A percentile compares a stretch with the other conserved stretches of the same genome.
Evolutionary conservation across 2,329 filamentous ascomycete genomes (phyloP).

Genomic region (Alternaria alternata): DNA sequence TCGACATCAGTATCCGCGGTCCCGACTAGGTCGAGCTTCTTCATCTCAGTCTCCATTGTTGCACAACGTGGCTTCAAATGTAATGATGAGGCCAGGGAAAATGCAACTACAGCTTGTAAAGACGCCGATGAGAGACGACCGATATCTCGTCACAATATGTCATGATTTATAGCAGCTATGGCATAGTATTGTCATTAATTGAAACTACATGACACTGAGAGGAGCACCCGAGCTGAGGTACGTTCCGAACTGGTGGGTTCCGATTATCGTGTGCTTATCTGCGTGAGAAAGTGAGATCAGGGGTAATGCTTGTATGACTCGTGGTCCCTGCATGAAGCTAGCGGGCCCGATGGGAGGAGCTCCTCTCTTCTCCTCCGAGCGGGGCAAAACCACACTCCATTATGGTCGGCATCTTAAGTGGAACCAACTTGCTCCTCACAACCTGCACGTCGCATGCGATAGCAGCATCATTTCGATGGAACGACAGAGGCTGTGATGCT

Average conservation of each 20-base stretch:
- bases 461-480: neutral
- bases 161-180: neutral
- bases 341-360: neutral
- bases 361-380: neutral
- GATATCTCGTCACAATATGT: neutral
- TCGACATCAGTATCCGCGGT: conserved; percentile 12
- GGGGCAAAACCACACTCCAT: neutral
- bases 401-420: neutral
- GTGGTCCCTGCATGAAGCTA: neutral
- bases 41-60: conserved; percentile 12
- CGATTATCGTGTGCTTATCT: neutral
- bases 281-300: neutral
- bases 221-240: neutral
- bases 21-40: conserved; percentile 5
- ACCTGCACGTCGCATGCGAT: neutral
- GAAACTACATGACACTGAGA: neutral
- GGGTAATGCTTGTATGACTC: neutral
- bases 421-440: neutral
- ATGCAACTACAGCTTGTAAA: neutral
- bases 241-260: neutral
- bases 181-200: neutral
- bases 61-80: neutral
- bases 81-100: neutral
- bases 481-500: neutral
- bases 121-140: neutral